Percentiles rank a stretch among this genome's conserved stretches.
phyloP scores from a whole-genome alignment of 2,329 filamentous ascomycete genomes.

The Daldinia eschscholtzii region DNA sequence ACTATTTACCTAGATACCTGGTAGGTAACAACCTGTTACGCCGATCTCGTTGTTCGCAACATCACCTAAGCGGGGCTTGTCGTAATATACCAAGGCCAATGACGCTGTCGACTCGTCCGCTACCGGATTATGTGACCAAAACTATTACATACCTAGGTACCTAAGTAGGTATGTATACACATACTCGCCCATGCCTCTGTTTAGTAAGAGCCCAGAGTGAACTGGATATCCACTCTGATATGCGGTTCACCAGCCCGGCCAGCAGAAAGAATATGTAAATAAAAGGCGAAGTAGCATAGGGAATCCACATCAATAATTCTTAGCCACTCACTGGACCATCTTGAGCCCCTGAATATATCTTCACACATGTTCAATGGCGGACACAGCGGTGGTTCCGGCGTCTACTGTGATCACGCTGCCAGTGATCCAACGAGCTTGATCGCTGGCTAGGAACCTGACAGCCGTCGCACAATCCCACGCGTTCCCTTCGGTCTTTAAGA shows the following conservation, averaged over 20 bases:
- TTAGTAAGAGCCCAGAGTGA: not conserved
- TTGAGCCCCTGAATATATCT: not conserved
- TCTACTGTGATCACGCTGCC: slow-evolving; percentile 58
- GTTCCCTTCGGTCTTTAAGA: slow-evolving; percentile 59
- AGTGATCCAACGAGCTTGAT: slow-evolving; percentile 60
- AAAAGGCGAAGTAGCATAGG: not conserved
- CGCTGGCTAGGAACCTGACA: slow-evolving; percentile 56
- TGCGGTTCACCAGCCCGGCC: not conserved
- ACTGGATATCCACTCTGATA: not conserved
- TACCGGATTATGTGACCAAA: slow-evolving; percentile 18
- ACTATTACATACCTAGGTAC: not conserved
- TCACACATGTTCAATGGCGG: slow-evolving; percentile 35
- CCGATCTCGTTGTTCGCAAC: slow-evolving; percentile 20
- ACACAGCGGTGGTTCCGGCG: slow-evolving; percentile 56
- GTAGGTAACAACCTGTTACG: not conserved
- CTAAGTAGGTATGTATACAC: not conserved
- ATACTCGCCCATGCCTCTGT: not conserved
- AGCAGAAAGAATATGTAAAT: not conserved
- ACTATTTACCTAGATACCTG: not conserved
- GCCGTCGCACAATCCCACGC: slow-evolving; percentile 59
- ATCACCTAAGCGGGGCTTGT: slow-evolving; percentile 13
- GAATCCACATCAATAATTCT: not conserved
- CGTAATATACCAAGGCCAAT: slow-evolving; percentile 18
- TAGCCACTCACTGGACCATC: not conserved
- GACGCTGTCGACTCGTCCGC: slow-evolving; percentile 11